phyloP scores from a whole-genome alignment of 2,329 filamentous ascomycete genomes.

The Dactylonectria estremocensis region DNA sequence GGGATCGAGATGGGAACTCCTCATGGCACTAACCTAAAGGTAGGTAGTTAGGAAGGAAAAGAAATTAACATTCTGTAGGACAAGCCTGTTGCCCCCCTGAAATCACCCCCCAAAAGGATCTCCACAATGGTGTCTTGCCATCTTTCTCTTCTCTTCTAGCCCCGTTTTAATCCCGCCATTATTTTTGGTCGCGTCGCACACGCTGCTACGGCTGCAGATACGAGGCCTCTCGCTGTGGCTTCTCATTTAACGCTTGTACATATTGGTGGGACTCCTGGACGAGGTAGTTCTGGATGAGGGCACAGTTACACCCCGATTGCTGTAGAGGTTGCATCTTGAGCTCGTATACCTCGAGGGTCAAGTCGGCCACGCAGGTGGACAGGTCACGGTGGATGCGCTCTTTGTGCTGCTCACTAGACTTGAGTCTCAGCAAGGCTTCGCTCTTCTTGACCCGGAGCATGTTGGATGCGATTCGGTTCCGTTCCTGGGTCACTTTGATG shows the following conservation, averaged over 20 bases:
- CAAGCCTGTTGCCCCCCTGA: too few species aligned
- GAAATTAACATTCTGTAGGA: too few species aligned
- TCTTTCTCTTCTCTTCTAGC: too few species aligned
- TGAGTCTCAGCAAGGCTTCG: slow-evolving; percentile 34
- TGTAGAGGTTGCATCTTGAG: slow-evolving; percentile 45
- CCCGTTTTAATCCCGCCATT: too few species aligned
- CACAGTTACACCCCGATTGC: slow-evolving; percentile 43
- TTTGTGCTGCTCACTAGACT: slow-evolving; percentile 37
- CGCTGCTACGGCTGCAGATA: too few species aligned
- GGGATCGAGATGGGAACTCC: too few species aligned
- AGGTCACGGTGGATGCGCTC: slow-evolving; percentile 36
- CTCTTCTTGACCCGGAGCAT: slow-evolving; percentile 45
- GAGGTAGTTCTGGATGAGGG: slow-evolving; percentile 44
- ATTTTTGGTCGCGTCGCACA: too few species aligned
- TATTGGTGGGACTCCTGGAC: slow-evolving; percentile 37
- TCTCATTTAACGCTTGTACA: slow-evolving; percentile 14
- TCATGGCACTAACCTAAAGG: too few species aligned
- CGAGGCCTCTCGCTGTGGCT: too few species aligned
- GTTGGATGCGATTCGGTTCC: slow-evolving; percentile 46
- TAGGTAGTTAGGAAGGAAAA: too few species aligned
- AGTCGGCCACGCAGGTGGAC: slow-evolving; percentile 17
- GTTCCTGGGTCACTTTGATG: slow-evolving; percentile 23
- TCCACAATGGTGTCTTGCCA: too few species aligned
- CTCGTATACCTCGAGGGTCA: slow-evolving; percentile 38
- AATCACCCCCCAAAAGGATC: too few species aligned